Conservation (phyloP, 2,329 filamentous ascomycete species). For the Stagonosporopsis cucurbitacearum region DNA sequence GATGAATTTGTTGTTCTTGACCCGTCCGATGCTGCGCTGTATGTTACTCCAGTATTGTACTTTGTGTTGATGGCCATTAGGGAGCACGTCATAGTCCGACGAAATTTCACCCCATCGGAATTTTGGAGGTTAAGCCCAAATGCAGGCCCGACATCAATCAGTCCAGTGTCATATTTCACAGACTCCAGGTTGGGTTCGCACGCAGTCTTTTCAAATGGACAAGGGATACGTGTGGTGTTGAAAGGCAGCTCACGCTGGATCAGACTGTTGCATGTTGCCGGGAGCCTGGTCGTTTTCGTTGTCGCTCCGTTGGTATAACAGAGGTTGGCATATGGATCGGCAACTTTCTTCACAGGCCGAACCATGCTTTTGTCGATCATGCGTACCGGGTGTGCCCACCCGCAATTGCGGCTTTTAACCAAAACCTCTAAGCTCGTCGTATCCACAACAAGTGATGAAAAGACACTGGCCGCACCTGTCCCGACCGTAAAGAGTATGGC, state of each 20-base stretch:
- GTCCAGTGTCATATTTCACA: slow-evolving; percentile 21
- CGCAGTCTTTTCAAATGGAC: too few species aligned
- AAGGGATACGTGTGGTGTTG: slow-evolving; percentile 5
- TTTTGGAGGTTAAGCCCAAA: slow-evolving; percentile 18
- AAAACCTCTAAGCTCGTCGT: slow-evolving; percentile 19
- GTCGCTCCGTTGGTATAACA: slow-evolving; percentile 12
- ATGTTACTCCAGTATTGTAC: too few species aligned
- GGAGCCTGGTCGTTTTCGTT: background rate
- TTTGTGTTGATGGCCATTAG: slow-evolving; percentile 7
- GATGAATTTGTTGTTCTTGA: too few species aligned
- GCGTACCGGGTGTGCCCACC: background rate
- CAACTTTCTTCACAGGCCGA: slow-evolving; percentile 3
- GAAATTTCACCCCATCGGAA: slow-evolving; percentile 8
- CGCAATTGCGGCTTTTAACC: slow-evolving; percentile 20
- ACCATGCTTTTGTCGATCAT: background rate
- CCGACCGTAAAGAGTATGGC: slow-evolving; percentile 16
- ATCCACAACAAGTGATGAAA: slow-evolving; percentile 28
- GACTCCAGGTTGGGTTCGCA: too few species aligned
- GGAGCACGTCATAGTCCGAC: slow-evolving; percentile 10
- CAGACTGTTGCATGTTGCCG: background rate
- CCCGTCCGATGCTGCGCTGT: too few species aligned
- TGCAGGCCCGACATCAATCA: slow-evolving; percentile 16
- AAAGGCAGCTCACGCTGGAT: slow-evolving; percentile 1
- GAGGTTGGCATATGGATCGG: slow-evolving; percentile 15
- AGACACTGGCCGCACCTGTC: slow-evolving; percentile 22